Evolutionary conservation across 179 eudicot species (phyloP).

Genomic region (Amaranthus tricolor): DNA sequence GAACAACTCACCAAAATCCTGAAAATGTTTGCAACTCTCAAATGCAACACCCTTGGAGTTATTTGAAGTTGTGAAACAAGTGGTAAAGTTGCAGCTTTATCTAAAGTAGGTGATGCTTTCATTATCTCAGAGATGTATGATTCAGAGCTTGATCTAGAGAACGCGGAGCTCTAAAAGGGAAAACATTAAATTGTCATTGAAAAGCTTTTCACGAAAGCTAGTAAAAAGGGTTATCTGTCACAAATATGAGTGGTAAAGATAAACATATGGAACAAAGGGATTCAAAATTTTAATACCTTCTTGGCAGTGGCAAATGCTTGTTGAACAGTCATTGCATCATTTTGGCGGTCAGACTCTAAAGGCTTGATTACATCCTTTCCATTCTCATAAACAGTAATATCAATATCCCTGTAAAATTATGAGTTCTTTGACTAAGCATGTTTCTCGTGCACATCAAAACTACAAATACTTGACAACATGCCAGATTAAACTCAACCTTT

Average conservation of each 20-base stretch:
- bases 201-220: constrained; percentile 1
- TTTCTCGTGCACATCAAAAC: constrained; percentile 1
- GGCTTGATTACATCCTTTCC: constrained; percentile 35
- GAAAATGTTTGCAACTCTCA: constrained; percentile 81
- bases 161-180: constrained; percentile 47
- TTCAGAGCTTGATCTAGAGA: constrained; percentile 67
- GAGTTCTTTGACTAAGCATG: constrained; percentile 13
- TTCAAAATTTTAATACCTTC: constrained; percentile 41
- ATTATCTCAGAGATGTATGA: constrained; percentile 70
- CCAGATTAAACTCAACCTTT: constrained; percentile 42
- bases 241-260: not conserved
- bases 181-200: constrained; percentile 5
- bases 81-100: constrained; percentile 42
- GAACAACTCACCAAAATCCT: constrained; percentile 72
- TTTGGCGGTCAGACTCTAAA: constrained; percentile 75
- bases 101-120: constrained; percentile 55
- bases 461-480: not conserved
- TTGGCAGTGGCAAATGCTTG: constrained; percentile 82
- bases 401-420: constrained; percentile 53
- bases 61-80: constrained; percentile 68
- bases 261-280: not conserved
- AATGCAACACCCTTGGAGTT: constrained; percentile 64
- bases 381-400: constrained; percentile 39
- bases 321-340: constrained; percentile 90
- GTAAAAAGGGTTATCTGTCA: constrained; percentile 2